Conservation (phyloP, 1,284 basidiomycete species). For the Jaminaea rosea region DNA sequence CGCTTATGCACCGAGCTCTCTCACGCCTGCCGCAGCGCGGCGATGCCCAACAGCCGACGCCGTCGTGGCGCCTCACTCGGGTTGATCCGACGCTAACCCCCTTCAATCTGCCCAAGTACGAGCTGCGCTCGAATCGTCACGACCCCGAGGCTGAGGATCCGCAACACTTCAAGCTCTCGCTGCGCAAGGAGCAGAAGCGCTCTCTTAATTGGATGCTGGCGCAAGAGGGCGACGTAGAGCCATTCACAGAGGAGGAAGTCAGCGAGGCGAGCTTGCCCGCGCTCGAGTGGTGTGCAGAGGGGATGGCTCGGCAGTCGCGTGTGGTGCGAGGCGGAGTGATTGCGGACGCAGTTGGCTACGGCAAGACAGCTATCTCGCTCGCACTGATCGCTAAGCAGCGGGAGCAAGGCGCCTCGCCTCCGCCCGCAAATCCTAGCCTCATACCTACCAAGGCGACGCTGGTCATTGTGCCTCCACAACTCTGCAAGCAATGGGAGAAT, state of each 20-base stretch:
- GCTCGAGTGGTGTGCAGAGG: slow-evolving; percentile 86
- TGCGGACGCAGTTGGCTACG: slow-evolving; percentile 91
- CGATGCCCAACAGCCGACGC: slow-evolving; percentile 11
- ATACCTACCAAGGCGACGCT: slow-evolving; percentile 69
- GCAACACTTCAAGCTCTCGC: slow-evolving; percentile 56
- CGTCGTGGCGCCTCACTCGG: slow-evolving; percentile 71
- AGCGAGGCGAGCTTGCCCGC: slow-evolving; percentile 76
- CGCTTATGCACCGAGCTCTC: slow-evolving; percentile 75
- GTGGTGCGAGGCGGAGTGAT: slow-evolving; percentile 78
- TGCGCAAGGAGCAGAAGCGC: slow-evolving; percentile 77
- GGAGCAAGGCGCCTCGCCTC: slow-evolving; percentile 9
- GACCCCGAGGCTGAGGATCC: slow-evolving; percentile 72
- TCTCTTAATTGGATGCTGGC: slow-evolving; percentile 86
- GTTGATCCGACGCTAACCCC: slow-evolving; percentile 57
- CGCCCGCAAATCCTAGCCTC: slow-evolving; percentile 62
- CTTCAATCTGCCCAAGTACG: slow-evolving; percentile 54
- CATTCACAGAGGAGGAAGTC: slow-evolving; percentile 86
- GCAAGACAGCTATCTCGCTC: slow-evolving; percentile 89
- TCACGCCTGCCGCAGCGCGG: slow-evolving; percentile 62
- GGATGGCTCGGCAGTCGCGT: slow-evolving; percentile 69
- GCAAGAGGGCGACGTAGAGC: slow-evolving; percentile 58
- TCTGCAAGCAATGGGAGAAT: slow-evolving; percentile 79
- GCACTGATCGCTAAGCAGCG: slow-evolving; percentile 53
- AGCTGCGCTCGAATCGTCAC: slow-evolving; percentile 64
- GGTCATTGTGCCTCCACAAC: slow-evolving; percentile 77